phyloP scores from a whole-genome alignment of 306 rosid genomes.

The Urtica urens region DNA sequence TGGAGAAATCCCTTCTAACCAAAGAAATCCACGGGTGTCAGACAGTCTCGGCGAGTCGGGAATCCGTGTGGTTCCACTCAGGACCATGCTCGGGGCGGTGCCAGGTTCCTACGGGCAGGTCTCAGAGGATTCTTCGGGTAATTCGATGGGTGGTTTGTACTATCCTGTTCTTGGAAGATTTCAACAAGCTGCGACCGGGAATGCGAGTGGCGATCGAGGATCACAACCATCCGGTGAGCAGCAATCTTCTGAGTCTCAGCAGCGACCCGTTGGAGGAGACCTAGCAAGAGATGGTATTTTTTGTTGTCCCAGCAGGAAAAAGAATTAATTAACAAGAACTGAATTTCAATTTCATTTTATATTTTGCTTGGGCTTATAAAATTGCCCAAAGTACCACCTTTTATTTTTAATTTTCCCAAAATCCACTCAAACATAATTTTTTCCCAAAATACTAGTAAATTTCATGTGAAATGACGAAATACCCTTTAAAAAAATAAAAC shows the following conservation, averaged over 20 bases:
- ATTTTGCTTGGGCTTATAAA: too few species aligned
- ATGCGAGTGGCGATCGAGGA: conserved; percentile 41
- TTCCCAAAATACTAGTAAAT: too few species aligned
- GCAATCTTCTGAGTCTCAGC: conserved; percentile 26
- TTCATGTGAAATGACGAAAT: too few species aligned
- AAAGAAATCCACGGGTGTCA: conserved; percentile 35
- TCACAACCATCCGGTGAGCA: conserved; percentile 48
- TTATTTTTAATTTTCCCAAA: too few species aligned
- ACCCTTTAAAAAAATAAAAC: too few species aligned
- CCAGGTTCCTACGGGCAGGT: conserved; percentile 53
- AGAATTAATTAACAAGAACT: conserved; percentile 9
- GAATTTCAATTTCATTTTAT: conserved; percentile 3
- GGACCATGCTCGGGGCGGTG: conserved; percentile 79
- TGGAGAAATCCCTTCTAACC: conserved; percentile 50
- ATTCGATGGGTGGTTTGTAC: conserved; percentile 64
- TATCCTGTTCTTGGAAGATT: conserved; percentile 80
- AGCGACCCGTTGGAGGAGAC: conserved; percentile 42
- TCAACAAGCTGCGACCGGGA: conserved; percentile 53
- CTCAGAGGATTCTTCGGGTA: conserved; percentile 64
- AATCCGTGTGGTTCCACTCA: conserved; percentile 70
- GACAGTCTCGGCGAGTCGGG: conserved; percentile 49
- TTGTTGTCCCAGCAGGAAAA: conserved; percentile 6
- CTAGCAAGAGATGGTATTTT: conserved; percentile 64
- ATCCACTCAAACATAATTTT: too few species aligned
- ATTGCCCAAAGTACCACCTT: too few species aligned